Evolutionary conservation across 345 rosid species (phyloP).

Genomic region (Hevea brasiliensis): DNA sequence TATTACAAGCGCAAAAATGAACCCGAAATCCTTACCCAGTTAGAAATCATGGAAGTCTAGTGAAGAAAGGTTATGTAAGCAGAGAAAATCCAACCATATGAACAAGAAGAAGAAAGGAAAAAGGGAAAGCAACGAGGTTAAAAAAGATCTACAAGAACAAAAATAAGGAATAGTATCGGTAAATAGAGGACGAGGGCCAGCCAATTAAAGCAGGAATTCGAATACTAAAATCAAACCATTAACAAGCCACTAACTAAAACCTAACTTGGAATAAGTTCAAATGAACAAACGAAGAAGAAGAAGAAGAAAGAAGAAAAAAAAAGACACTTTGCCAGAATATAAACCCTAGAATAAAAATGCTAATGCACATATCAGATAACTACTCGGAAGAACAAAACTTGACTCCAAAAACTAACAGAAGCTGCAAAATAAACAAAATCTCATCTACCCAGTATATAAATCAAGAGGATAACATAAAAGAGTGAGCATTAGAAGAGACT

Average conservation of each 20-base stretch:
- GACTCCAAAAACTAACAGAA: slow-evolving; percentile 22
- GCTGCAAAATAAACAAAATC: slow-evolving; percentile 27
- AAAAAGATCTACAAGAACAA: neutral
- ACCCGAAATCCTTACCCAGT: slow-evolving; percentile 1
- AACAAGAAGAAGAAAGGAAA: neutral
- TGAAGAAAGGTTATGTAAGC: slow-evolving; percentile 13
- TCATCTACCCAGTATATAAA: slow-evolving; percentile 33
- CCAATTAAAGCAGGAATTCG: slow-evolving; percentile 4
- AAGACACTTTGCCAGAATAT: slow-evolving; percentile 1
- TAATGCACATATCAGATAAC: slow-evolving; percentile 11
- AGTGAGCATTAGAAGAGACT: neutral
- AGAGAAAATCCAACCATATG: slow-evolving; percentile 15
- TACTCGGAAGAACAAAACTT: slow-evolving; percentile 27
- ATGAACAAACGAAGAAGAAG: slow-evolving; percentile 1
- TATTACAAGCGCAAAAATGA: neutral
- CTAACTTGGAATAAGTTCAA: slow-evolving; percentile 1
- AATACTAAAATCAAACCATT: neutral
- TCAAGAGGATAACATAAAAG: slow-evolving; percentile 17
- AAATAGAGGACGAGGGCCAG: neutral
- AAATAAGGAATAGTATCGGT: neutral
- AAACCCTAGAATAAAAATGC: slow-evolving; percentile 44
- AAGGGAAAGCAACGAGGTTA: neutral
- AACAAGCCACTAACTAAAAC: slow-evolving; percentile 3
- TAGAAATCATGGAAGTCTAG: slow-evolving; percentile 13
- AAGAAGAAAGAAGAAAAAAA: too few relatives aligned